Evolutionary conservation across 2,329 filamentous ascomycete species (phyloP), one percentile per base, ranked within the genome.

Genomic region (Ascochyta pisi): DNA sequence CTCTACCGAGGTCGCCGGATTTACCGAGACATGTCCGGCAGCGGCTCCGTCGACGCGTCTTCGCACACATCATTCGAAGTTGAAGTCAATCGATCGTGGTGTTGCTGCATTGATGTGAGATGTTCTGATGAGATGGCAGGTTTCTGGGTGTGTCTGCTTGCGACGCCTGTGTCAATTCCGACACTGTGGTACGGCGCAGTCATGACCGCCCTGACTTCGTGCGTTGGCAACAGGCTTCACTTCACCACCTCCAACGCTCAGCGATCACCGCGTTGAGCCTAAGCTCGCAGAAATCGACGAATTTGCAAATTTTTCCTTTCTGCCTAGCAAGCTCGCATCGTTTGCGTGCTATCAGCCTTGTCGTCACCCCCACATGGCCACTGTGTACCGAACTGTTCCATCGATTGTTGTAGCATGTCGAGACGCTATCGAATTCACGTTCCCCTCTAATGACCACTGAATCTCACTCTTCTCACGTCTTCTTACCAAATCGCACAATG

Each of bases 11-110:
- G 44, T 27, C 19, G 6, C 12, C 19, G n/a, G 23, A 16, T 35
- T 35, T 35, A 12, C 37, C 58, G 60, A 62, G 56, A 57, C 62
- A 38, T 47, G 26, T 33, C 35, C 57, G 44, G 34, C 24, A 26
- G 40, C n/a, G n/a, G 12, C 40, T 31, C 6, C 39, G 9, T n/a
- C 24, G 39, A 22, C 10, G 27, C 29, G 29, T 31, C 10, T 5
- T 31, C 3, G 12, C 10, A 31, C 4, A 2, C 29, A 31, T 31
- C 2, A 13, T 35, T 16, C 16, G 33, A 16, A 1, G 31, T 35
- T 16, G 33, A 6, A 3, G 6, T 35, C 15, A 6, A 16, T 35
- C 33, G n/a, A 8, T 39, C 22, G 19, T 40, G 2, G 6, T 23
- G 12, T 23, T 22, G 12, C 19, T 22, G 8, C 12, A 6, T 24